Conservation (phyloP, 805 yeast species). For the Wickerhamiella bombiphila region DNA sequence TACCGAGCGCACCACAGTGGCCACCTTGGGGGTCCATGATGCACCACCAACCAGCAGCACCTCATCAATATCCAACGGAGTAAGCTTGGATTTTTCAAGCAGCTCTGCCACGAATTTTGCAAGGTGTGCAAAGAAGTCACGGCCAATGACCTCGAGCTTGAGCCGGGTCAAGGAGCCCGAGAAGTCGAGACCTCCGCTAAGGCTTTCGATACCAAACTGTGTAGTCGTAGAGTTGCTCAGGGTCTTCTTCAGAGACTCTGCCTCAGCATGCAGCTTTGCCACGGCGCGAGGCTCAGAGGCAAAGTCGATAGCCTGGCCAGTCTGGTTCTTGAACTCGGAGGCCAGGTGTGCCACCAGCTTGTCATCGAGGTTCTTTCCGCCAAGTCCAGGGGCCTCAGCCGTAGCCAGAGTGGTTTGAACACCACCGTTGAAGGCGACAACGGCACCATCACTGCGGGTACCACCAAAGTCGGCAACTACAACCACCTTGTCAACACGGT, state of each 20-base stretch:
- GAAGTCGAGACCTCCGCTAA: slow-evolving; percentile 89
- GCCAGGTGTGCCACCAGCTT: slow-evolving; percentile 73
- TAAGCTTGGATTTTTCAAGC: slow-evolving; percentile 71
- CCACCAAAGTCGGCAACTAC: slow-evolving; percentile 97
- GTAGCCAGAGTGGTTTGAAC: slow-evolving; percentile 78
- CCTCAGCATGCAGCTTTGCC: slow-evolving; percentile 76
- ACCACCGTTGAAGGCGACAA: slow-evolving; percentile 87
- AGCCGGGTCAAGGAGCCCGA: slow-evolving; percentile 86
- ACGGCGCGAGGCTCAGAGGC: slow-evolving; percentile 65
- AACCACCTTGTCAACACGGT: slow-evolving; percentile 58
- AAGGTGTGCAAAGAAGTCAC: slow-evolving; percentile 64
- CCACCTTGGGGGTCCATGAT: slow-evolving; percentile 83
- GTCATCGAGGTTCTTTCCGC: slow-evolving; percentile 77
- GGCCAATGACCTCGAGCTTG: slow-evolving; percentile 78
- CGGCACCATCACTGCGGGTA: slow-evolving; percentile 88
- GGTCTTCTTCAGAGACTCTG: slow-evolving; percentile 77
- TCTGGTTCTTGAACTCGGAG: slow-evolving; percentile 85
- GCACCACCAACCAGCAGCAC: slow-evolving; percentile 88
- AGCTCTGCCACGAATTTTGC: slow-evolving; percentile 58
- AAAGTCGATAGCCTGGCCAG: slow-evolving; percentile 48
- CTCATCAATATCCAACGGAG: slow-evolving; percentile 75
- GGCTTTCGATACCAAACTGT: slow-evolving; percentile 84
- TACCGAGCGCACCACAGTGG: slow-evolving; percentile 50
- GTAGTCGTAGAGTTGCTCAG: slow-evolving; percentile 78
- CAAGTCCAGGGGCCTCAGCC: slow-evolving; percentile 64